phyloP scores from a whole-genome alignment of 768 basidiomycete genomes.

The Lactarius quietus region DNA sequence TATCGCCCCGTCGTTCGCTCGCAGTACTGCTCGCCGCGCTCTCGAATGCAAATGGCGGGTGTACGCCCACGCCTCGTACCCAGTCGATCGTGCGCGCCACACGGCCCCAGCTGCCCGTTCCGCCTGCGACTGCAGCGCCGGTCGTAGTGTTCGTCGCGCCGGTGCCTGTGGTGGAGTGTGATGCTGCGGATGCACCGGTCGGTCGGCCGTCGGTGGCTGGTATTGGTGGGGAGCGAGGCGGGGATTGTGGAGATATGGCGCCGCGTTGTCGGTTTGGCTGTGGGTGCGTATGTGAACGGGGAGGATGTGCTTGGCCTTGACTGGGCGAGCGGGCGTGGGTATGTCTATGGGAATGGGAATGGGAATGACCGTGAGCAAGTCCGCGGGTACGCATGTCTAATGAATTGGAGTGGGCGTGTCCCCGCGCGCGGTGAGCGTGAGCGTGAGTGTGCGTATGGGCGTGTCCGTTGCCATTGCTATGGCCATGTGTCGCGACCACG shows the following conservation, averaged over 20 bases:
- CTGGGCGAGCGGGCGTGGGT: conserved; percentile 13
- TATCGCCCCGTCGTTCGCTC: conserved; percentile 19
- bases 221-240: conserved; percentile 12
- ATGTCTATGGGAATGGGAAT: not conserved
- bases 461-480: conserved; percentile 9
- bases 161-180: conserved; percentile 23
- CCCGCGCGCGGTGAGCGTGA: conserved; percentile 14
- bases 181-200: conserved; percentile 20
- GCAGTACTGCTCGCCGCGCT: conserved; percentile 20
- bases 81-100: conserved; percentile 18
- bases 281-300: conserved; percentile 23
- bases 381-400: conserved; percentile 15
- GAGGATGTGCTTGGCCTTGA: conserved; percentile 3
- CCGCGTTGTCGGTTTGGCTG: conserved; percentile 1
- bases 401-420: conserved; percentile 1
- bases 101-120: conserved; percentile 23
- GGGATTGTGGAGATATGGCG: conserved; percentile 7
- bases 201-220: conserved; percentile 4
- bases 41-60: conserved; percentile 27
- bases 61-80: conserved; percentile 25
- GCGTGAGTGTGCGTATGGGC: too few species aligned
- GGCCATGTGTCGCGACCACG: conserved; percentile 3
- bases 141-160: conserved; percentile 12
- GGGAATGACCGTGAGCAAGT: not conserved
- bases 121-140: not conserved